phyloP scores from a whole-genome alignment of 192 early-diverging fungal genomes.

The Linnemannia elongata region DNA sequence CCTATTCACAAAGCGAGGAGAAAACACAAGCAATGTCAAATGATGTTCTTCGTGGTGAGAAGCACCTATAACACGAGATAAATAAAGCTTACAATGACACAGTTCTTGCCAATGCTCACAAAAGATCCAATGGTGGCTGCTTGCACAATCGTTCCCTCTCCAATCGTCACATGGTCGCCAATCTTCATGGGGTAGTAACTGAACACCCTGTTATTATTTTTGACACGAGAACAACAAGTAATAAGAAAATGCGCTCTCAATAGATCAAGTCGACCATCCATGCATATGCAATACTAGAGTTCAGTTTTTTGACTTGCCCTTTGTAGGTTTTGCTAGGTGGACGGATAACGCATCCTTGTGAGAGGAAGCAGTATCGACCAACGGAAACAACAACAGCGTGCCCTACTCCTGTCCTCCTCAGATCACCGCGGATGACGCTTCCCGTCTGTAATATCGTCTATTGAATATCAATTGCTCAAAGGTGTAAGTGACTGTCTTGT shows the following conservation, averaged over 20 bases:
- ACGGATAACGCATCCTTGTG: conserved; percentile 81
- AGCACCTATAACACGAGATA: not conserved
- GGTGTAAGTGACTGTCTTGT: conserved; percentile 7
- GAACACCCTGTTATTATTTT: conserved; percentile 73
- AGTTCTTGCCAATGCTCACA: conserved; percentile 94
- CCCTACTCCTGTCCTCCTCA: conserved; percentile 87
- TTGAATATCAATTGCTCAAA: not conserved
- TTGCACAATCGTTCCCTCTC: conserved; percentile 90
- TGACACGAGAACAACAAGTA: not conserved
- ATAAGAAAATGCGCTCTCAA: not conserved
- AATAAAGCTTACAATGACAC: conserved; percentile 83
- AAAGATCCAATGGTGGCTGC: conserved; percentile 92
- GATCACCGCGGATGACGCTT: conserved; percentile 94
- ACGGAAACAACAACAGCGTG: conserved; percentile 92
- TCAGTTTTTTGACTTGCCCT: conserved; percentile 60
- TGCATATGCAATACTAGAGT: not conserved
- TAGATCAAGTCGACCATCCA: too few species aligned
- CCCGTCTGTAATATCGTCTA: conserved; percentile 94
- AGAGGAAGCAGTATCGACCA: conserved; percentile 90
- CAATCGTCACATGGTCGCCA: conserved; percentile 92
- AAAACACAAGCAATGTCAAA: not conserved
- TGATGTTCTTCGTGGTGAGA: not conserved
- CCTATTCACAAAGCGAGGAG: conserved; percentile 59
- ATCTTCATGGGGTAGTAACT: conserved; percentile 98
- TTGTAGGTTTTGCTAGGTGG: conserved; percentile 98